Evolutionary conservation across 257 asterid genomes (phyloP).

Genomic region (Hygrophila difformis): DNA sequence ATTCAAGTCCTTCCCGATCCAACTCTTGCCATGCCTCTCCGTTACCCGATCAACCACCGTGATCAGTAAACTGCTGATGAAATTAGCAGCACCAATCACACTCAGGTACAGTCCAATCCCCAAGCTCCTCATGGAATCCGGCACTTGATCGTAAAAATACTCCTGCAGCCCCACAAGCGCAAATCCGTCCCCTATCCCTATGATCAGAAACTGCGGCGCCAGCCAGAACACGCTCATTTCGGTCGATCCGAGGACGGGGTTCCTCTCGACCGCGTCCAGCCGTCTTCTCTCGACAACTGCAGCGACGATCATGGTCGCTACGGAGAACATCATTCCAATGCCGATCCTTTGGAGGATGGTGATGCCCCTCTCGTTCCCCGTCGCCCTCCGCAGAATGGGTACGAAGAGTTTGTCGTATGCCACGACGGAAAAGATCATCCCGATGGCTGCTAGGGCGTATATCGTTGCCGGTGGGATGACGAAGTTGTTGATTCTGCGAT

Average conservation of each 20-base stretch:
- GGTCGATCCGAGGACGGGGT: conserved; percentile 23
- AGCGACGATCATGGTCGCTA: conserved; percentile 52
- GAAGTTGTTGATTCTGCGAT: conserved; percentile 35
- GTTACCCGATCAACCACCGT: conserved; percentile 52
- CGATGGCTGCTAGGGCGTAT: conserved; percentile 55
- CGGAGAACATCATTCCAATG: conserved; percentile 61
- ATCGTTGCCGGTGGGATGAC: conserved; percentile 63
- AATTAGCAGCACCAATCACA: conserved; percentile 61
- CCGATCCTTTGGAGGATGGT: conserved; percentile 74
- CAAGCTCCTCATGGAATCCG: conserved; percentile 85
- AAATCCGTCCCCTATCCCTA: conserved; percentile 69
- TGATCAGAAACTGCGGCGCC: conserved; percentile 67
- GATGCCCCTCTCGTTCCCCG: conserved; percentile 74
- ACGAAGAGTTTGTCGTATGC: conserved; percentile 58
- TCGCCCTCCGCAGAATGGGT: conserved; percentile 42
- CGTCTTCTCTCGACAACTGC: conserved; percentile 67
- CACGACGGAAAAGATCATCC: conserved; percentile 53
- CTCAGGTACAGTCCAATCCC: conserved; percentile 76
- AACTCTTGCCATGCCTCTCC: conserved; percentile 42
- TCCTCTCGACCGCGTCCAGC: conserved; percentile 20
- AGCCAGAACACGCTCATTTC: conserved; percentile 92
- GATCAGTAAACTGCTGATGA: conserved; percentile 58
- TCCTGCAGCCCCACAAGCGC: conserved; percentile 80
- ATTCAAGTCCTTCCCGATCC: conserved; percentile 43
- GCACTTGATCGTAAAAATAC: conserved; percentile 77